Conservation (phyloP, 1,139 yeast genomes). For the Protomyces arabidopsidicola region DNA sequence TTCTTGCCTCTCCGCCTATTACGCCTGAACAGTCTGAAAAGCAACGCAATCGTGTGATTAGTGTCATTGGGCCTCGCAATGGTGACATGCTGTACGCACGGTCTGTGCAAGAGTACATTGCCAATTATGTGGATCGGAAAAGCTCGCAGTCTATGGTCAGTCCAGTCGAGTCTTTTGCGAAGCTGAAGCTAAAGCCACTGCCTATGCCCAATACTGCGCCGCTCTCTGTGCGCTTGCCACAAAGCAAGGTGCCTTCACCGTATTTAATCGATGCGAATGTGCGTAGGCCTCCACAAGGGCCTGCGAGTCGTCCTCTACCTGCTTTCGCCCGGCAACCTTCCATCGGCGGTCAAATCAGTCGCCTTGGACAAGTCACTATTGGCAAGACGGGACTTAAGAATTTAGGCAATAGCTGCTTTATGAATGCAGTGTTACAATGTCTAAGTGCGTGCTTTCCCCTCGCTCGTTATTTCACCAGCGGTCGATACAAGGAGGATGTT, state of each 20-base stretch:
- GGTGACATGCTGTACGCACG: slow-evolving; percentile 5
- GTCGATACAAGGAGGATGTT: slow-evolving; percentile 64
- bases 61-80: slow-evolving; percentile 6
- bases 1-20: background rate
- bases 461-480: slow-evolving; percentile 45
- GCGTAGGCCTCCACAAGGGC: background rate
- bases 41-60: slow-evolving; percentile 7
- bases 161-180: background rate
- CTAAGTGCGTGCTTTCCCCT: slow-evolving; percentile 52
- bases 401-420: slow-evolving; percentile 87
- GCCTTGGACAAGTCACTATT: slow-evolving; percentile 30
- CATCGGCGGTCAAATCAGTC: slow-evolving; percentile 29
- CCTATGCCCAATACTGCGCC: background rate
- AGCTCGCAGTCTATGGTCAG: slow-evolving; percentile 10
- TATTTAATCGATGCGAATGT: background rate
- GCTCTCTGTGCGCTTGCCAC: background rate
- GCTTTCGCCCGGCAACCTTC: slow-evolving; percentile 27
- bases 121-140: slow-evolving; percentile 1
- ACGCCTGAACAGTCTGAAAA: background rate
- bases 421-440: slow-evolving; percentile 89
- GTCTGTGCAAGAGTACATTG: slow-evolving; percentile 21
- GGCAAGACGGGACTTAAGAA: slow-evolving; percentile 62
- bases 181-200: background rate
- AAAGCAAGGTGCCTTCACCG: background rate
- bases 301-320: background rate